phyloP scores from a whole-genome alignment of 768 basidiomycete species.

The Tylopilus sp. region DNA sequence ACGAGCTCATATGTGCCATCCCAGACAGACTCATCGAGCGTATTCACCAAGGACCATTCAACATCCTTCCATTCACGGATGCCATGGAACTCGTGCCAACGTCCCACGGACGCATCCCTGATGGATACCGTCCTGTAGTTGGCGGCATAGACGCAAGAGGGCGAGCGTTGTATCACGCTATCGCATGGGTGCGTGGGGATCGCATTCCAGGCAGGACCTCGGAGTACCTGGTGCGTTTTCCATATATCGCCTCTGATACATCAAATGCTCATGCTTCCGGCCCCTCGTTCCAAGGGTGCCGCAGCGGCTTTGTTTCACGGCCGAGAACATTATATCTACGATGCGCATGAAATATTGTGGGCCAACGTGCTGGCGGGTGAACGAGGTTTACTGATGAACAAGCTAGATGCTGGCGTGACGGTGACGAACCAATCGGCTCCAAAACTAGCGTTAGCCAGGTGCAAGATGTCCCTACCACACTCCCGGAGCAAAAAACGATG shows the following conservation, averaged over 20 bases:
- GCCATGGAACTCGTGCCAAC: conserved; percentile 3
- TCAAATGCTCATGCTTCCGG: background rate
- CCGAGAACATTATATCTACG: background rate
- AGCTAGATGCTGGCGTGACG: background rate
- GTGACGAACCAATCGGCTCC: background rate
- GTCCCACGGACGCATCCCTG: conserved; percentile 2
- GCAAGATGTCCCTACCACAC: background rate
- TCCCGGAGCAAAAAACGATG: background rate
- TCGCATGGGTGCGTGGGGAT: background rate
- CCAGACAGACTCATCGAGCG: background rate
- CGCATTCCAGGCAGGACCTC: conserved; percentile 1
- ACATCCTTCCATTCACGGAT: conserved; percentile 6
- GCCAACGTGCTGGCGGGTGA: background rate
- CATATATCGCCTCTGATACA: background rate
- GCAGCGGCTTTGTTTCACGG: background rate
- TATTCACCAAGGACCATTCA: conserved; percentile 1
- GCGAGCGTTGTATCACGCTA: background rate
- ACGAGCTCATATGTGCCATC: background rate
- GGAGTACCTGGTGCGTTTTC: conserved; percentile 4
- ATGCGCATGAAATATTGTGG: conserved; percentile 5
- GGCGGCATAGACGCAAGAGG: conserved; percentile 1
- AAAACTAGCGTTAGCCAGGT: background rate
- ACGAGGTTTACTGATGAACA: background rate
- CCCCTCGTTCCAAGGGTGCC: background rate
- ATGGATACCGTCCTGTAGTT: background rate